These are phyloP conservation scores for Plasmodium blacklocki DNA, from an alignment of 169 alveolate species.

Conservation along the genomic window DNA sequence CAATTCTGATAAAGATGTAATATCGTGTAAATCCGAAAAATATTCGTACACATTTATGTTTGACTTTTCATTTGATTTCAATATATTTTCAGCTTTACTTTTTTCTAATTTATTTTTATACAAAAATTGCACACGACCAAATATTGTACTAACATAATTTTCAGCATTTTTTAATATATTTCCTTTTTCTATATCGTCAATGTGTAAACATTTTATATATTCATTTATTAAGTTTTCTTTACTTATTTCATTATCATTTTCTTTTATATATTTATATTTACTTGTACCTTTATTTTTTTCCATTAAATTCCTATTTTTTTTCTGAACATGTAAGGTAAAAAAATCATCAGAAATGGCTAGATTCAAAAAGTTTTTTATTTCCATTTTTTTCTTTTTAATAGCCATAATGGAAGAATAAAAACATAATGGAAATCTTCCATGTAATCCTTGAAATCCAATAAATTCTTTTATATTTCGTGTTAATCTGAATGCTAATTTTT, in stretches of 20 bases:
- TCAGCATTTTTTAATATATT: slow-evolving; percentile 55
- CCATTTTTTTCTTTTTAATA: slow-evolving; percentile 22
- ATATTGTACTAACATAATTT: slow-evolving; percentile 37
- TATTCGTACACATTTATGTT: slow-evolving; percentile 22
- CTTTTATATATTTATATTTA: too few relatives aligned
- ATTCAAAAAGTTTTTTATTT: slow-evolving; percentile 39
- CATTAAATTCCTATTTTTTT: slow-evolving; percentile 1
- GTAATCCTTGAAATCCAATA: slow-evolving; percentile 64
- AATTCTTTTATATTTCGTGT: slow-evolving; percentile 64
- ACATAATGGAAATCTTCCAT: slow-evolving; percentile 48
- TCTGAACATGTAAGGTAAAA: slow-evolving; percentile 18
- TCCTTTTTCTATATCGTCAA: slow-evolving; percentile 22
- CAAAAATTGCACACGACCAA: slow-evolving; percentile 38
- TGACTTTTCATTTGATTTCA: neutral
- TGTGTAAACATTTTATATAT: slow-evolving; percentile 20
- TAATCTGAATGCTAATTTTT: slow-evolving; percentile 48
- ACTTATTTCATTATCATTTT: too few relatives aligned
- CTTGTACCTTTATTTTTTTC: slow-evolving; percentile 1
- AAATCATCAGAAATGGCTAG: slow-evolving; percentile 58
- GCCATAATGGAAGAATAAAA: slow-evolving; percentile 73
- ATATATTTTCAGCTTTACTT: neutral
- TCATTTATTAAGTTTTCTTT: slow-evolving; percentile 3
- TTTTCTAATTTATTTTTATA: slow-evolving; percentile 57
- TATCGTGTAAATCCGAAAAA: slow-evolving; percentile 54
- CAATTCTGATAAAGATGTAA: slow-evolving; percentile 59